Conservation (phyloP, 495 filamentous ascomycete species). For the Lasiosphaeria miniovina region DNA sequence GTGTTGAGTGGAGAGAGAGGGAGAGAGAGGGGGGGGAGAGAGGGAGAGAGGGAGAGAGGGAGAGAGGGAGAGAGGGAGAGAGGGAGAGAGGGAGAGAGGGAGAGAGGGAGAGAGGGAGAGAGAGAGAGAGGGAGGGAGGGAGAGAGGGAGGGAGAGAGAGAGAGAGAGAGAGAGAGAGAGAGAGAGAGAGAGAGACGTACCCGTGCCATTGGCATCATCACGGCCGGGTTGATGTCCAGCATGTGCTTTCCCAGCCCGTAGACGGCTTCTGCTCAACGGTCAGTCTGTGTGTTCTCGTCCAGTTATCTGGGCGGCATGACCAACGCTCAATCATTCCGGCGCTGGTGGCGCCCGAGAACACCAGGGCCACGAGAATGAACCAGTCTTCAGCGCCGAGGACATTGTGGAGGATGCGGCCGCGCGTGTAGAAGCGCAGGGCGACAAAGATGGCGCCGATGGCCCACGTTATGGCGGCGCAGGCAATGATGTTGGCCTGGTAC, state of each 20-base stretch:
- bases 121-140: background rate
- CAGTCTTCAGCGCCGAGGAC: constrained; percentile 27
- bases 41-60: too few relatives aligned
- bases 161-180: background rate
- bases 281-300: background rate
- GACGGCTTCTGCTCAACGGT: constrained; percentile 13
- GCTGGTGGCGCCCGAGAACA: constrained; percentile 20
- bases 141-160: background rate
- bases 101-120: background rate
- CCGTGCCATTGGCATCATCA: constrained; percentile 15
- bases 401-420: constrained; percentile 16
- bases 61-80: background rate
- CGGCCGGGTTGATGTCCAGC: constrained; percentile 14
- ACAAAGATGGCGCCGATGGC: constrained; percentile 21
- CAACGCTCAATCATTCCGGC: constrained; percentile 22
- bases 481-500: constrained; percentile 25
- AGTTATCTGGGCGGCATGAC: background rate
- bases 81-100: background rate
- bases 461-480: constrained; percentile 23
- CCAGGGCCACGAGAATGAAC: constrained; percentile 22
- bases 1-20: background rate
- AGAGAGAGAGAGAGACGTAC: constrained; percentile 5
- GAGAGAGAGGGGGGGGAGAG: background rate
- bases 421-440: constrained; percentile 26
- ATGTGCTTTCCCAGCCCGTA: constrained; percentile 24